phyloP scores from a whole-genome alignment of 208 protist genomes.

The Leishmania turanica region DNA sequence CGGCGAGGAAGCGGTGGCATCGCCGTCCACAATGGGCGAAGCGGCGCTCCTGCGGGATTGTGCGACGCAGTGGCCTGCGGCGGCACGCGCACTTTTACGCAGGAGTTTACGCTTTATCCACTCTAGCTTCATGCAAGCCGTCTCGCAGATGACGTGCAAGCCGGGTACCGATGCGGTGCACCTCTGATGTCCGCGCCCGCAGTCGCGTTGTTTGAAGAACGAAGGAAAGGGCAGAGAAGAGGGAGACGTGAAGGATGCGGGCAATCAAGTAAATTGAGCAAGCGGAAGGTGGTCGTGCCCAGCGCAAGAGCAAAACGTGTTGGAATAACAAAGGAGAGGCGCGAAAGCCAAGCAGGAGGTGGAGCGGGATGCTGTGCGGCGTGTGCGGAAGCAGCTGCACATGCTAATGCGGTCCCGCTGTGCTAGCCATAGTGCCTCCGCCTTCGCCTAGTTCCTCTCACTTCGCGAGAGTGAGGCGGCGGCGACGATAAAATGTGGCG shows the following conservation, averaged over 20 bases:
- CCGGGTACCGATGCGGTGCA: neutral
- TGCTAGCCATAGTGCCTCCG: neutral
- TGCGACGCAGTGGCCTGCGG: neutral
- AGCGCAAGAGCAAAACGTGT: neutral
- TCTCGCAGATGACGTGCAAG: neutral
- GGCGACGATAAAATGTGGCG: neutral
- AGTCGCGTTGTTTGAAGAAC: neutral
- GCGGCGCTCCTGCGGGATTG: neutral
- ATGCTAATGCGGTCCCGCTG: neutral
- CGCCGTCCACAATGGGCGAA: no score
- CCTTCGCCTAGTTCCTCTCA: neutral
- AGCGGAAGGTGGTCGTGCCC: neutral
- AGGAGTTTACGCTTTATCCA: conserved; percentile 29
- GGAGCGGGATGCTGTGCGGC: neutral
- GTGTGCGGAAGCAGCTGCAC: neutral
- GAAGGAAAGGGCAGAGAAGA: neutral
- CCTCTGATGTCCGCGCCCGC: neutral
- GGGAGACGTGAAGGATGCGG: neutral
- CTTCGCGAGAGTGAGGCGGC: neutral
- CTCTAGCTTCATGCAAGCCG: conserved; percentile 11
- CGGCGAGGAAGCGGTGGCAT: neutral
- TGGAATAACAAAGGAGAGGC: neutral
- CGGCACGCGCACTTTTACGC: neutral
- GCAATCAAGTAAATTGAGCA: neutral
- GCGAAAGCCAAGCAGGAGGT: neutral